phyloP scores from a whole-genome alignment of 2,329 filamentous ascomycete species.

The Paecilomyces formosus region DNA sequence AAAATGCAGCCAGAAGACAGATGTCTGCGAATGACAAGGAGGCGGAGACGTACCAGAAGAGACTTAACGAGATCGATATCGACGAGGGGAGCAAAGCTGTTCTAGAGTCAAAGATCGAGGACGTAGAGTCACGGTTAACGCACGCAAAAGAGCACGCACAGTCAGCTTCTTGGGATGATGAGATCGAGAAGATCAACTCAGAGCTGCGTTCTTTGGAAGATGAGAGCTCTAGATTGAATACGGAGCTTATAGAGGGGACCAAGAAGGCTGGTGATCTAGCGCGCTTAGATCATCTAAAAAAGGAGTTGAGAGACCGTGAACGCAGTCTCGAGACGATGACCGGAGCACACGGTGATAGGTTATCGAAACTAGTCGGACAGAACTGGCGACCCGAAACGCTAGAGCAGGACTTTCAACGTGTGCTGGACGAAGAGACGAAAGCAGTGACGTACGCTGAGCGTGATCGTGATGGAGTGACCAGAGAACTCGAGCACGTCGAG shows the following conservation, averaged over 20 bases:
- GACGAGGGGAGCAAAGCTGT: conserved; percentile 80
- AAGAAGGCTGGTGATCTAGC: conserved; percentile 75
- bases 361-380: conserved; percentile 56
- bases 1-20: conserved; percentile 63
- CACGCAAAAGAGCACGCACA: conserved; percentile 58
- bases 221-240: conserved; percentile 62
- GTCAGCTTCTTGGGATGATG: conserved; percentile 59
- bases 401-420: conserved; percentile 61
- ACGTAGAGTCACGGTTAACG: conserved; percentile 57
- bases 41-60: conserved; percentile 56
- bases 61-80: conserved; percentile 64
- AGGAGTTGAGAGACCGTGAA: conserved; percentile 67
- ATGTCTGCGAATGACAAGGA: conserved; percentile 68
- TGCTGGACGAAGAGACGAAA: conserved; percentile 51
- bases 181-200: conserved; percentile 59
- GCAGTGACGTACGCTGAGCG: conserved; percentile 59
- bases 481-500: conserved; percentile 70
- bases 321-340: conserved; percentile 70
- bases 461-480: conserved; percentile 60
- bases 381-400: conserved; percentile 65
- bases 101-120: conserved; percentile 65
- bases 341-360: conserved; percentile 63
- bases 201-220: conserved; percentile 64
- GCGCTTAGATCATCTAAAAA: conserved; percentile 73
- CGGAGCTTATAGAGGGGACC: conserved; percentile 78